These are phyloP conservation scores for Hymenoscyphus linearis DNA, from an alignment of 2,329 filamentous ascomycete genomes.

Conservation along the genomic window DNA sequence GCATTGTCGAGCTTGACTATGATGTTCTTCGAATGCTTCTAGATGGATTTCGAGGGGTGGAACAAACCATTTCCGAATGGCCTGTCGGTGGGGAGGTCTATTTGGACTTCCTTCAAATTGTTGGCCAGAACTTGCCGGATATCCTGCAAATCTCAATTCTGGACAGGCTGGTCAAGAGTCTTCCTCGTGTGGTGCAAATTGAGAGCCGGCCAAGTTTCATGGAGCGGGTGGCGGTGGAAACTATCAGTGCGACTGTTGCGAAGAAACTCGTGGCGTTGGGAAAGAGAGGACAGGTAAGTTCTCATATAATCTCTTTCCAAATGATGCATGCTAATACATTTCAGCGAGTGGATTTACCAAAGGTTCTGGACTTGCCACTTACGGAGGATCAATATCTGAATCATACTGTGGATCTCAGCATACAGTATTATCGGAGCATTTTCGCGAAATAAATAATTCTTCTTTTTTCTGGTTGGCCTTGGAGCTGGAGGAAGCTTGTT, in stretches of 20 bases:
- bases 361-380: conserved; percentile 56
- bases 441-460: conserved; percentile 17
- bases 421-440: conserved; percentile 53
- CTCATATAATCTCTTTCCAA: background rate
- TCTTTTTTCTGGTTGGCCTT: no score
- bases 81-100: conserved; percentile 76
- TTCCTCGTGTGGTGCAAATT: conserved; percentile 44
- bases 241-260: conserved; percentile 73
- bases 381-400: conserved; percentile 68
- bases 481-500: no score
- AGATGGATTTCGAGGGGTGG: conserved; percentile 61
- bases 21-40: conserved; percentile 63
- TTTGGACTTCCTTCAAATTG: conserved; percentile 50
- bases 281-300: conserved; percentile 53
- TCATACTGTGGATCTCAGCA: conserved; percentile 65
- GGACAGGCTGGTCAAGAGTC: conserved; percentile 50
- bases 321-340: conserved; percentile 19
- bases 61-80: conserved; percentile 66
- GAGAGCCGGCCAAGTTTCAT: conserved; percentile 38
- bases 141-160: conserved; percentile 42
- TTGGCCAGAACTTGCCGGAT: conserved; percentile 38
- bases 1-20: conserved; percentile 80
- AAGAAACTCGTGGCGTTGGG: conserved; percentile 53
- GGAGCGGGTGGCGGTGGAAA: conserved; percentile 69
- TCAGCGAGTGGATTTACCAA: conserved; percentile 39